phyloP scores from a whole-genome alignment of 2,329 filamentous ascomycete genomes.

The Remersonia thermophila region DNA sequence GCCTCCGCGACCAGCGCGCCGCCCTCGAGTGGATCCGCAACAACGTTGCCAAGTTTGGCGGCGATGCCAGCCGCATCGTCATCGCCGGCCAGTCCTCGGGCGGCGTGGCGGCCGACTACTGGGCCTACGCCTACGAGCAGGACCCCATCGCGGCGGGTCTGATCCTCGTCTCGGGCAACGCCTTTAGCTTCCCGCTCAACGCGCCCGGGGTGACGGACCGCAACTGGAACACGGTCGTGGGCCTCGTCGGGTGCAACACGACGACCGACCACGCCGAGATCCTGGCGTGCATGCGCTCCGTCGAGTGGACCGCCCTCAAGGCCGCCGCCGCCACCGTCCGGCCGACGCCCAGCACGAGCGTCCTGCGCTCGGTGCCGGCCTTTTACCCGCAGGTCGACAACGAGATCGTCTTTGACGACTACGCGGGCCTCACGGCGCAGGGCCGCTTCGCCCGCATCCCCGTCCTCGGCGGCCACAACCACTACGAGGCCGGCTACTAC shows the following conservation, averaged over 20 bases:
- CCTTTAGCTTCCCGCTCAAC: constrained; percentile 33
- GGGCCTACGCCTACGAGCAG: constrained; percentile 34
- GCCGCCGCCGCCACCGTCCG: constrained; percentile 25
- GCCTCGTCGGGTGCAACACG: constrained; percentile 25
- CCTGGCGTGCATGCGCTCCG: constrained; percentile 27
- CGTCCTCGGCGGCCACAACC: constrained; percentile 29
- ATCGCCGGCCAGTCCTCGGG: constrained; percentile 35
- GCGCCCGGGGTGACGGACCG: constrained; percentile 21
- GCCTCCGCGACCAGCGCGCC: constrained; percentile 37
- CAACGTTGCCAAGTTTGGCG: constrained; percentile 35
- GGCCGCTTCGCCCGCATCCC: constrained; percentile 30
- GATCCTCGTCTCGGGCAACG: constrained; percentile 34
- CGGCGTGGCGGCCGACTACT: constrained; percentile 31
- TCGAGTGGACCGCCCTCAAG: constrained; percentile 25
- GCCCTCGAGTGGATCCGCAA: constrained; percentile 37
- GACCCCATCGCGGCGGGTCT: constrained; percentile 38
- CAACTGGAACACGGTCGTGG: constrained; percentile 31
- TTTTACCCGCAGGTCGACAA: constrained; percentile 33
- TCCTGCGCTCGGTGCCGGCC: constrained; percentile 25
- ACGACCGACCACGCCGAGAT: constrained; percentile 14
- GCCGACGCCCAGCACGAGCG: constrained; percentile 21
- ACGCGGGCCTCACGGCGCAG: constrained; percentile 21
- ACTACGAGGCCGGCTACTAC: constrained; percentile 37
- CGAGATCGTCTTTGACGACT: constrained; percentile 30
- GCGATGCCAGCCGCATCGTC: constrained; percentile 27